A percentile compares a stretch with the other conserved stretches of the same genome.
Evolutionary conservation across 331 rosid genomes (phyloP).

Genomic region (Arachis monticola): DNA sequence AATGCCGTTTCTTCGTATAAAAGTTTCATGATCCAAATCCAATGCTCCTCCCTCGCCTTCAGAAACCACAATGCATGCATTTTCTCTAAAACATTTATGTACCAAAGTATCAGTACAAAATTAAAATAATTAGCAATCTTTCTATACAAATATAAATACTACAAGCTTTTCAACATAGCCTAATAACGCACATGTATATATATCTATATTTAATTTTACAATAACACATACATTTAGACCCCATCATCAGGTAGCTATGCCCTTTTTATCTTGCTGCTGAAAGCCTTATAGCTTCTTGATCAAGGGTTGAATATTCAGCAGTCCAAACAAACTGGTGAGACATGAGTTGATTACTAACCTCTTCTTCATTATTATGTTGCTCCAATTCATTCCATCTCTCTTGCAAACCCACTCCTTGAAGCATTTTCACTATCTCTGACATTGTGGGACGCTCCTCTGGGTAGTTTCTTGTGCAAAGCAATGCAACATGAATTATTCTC

Average conservation of each 20-base stretch:
- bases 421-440: conserved; percentile 60
- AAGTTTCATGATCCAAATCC: background rate
- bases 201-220: background rate
- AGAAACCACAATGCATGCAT: background rate
- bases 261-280: conserved; percentile 55
- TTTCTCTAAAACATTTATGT: background rate
- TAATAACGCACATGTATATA: background rate
- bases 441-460: conserved; percentile 72
- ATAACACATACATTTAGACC: background rate
- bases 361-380: conserved; percentile 45
- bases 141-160: background rate
- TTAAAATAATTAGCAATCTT: background rate
- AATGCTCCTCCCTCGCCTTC: background rate
- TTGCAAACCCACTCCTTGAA: conserved; percentile 56
- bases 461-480: conserved; percentile 68
- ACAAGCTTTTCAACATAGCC: background rate
- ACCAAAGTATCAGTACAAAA: background rate
- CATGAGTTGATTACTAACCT: conserved; percentile 46
- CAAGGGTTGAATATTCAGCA: conserved; percentile 54
- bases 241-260: background rate
- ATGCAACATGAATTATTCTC: conserved; percentile 60
- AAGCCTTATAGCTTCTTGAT: conserved; percentile 69
- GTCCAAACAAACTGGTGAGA: conserved; percentile 70
- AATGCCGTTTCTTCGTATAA: background rate
- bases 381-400: conserved; percentile 78